Base-by-base conservation (phyloP, 2,329 filamentous ascomycete species). In the Alternaria sp. region DNA sequence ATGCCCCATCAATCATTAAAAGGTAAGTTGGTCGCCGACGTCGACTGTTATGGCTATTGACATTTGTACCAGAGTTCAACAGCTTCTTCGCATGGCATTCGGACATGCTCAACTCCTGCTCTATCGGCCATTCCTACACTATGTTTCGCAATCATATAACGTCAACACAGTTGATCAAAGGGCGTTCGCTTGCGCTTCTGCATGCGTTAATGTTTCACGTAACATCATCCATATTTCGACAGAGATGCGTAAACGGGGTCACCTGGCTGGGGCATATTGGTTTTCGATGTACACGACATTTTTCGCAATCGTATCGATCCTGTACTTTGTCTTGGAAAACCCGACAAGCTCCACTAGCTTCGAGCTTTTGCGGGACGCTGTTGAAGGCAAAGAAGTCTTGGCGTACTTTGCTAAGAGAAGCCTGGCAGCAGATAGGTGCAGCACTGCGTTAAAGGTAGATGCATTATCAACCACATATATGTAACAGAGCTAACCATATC, bases 381-480 rank as follows among this genome's bases (percentile, higher is more conserved):
- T 89, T 62, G 91, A 93, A 64, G 95, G 94, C 18, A 91, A 91
- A 72, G 90, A 94, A 65, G 92, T 94, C 63, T 86, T 98, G 61
- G 87, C 89, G 51, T 89, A 88, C 16, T 84, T 98, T 59, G 91
- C 93, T 3, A 89, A 91, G 70, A 90, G 91, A 70, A 97, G 93
- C 73, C 86, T 96, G 84, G 93, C 94, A 36, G 95, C 95, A 3
- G 93, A 97, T 75, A 86, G 92, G 62, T 95, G 96, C 71, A 92
- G 91, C 1, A 85, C 84, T 46, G 90, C 92, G 41, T 84, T 99
- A 28, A 87, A 88, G 74, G 92, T 94, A 84, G 77, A 87, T 34
- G 80, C 6, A 36, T 38, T 16, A 11, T 22, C 9, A 32, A 43
- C 20, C 20, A 16, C 32, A 6, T 8, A 20, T 11, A 38, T 44